Percentiles rank a stretch among this genome's conserved stretches.
Evolutionary conservation across 345 rosid genomes (phyloP).

Genomic region (Arabis hirsuta): DNA sequence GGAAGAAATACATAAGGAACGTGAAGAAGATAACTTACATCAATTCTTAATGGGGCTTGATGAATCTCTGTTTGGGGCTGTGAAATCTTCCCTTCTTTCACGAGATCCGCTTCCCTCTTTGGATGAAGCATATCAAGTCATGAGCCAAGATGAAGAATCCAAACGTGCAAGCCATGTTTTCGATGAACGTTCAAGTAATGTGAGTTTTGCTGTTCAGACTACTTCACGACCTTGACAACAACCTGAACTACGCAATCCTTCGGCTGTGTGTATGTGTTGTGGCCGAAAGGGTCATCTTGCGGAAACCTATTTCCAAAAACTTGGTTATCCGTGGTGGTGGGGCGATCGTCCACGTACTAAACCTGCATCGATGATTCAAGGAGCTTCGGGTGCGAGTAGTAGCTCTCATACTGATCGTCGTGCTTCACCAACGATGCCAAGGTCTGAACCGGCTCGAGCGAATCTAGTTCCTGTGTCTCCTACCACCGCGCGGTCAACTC

Average conservation of each 20-base stretch:
- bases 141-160: not conserved
- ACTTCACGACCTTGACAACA: not conserved
- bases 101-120: not conserved
- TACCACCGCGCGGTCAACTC: not conserved
- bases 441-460: no score
- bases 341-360: not conserved
- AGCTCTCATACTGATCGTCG: no score
- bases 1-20: not conserved
- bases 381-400: no score
- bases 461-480: no score
- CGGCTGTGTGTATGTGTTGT: not conserved
- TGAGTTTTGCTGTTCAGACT: not conserved
- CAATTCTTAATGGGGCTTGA: not conserved
- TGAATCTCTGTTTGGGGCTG: not conserved
- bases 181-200: fast-evolving
- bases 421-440: no score
- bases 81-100: fast-evolving
- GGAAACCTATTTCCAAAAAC: fast-evolving
- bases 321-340: not conserved
- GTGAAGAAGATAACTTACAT: not conserved
- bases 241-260: fast-evolving
- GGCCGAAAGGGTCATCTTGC: not conserved
- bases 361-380: no score
- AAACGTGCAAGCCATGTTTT: fast-evolving
- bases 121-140: not conserved